Evolutionary conservation across 2,329 filamentous ascomycete genomes (phyloP).

Genomic region (Blastomyces parvus): DNA sequence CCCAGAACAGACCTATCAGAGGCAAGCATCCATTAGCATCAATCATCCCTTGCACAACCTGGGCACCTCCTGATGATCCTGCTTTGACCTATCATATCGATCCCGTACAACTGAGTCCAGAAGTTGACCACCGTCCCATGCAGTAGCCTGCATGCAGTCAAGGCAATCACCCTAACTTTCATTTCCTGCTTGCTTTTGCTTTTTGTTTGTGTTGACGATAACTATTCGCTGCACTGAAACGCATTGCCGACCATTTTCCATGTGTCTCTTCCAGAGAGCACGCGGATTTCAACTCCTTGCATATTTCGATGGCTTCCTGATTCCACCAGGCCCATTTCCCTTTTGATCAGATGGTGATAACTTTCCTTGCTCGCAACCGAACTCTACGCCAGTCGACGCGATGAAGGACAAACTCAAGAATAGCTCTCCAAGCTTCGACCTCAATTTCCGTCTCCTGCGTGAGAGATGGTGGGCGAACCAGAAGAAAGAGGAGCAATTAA

Average conservation of each 20-base stretch:
- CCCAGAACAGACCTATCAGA: neutral
- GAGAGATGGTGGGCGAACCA: neutral
- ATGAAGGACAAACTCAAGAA: neutral
- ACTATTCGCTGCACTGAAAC: neutral
- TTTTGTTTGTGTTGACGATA: neutral
- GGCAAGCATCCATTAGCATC: neutral
- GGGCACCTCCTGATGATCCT: neutral
- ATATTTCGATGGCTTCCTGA: neutral
- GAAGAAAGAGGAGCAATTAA: neutral
- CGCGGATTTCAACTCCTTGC: neutral
- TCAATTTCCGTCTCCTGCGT: neutral
- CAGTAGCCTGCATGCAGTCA: neutral
- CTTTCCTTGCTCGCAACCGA: neutral
- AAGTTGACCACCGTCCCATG: neutral
- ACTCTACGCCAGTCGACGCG: neutral
- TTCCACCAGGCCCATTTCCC: neutral
- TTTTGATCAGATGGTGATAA: neutral
- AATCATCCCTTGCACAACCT: neutral
- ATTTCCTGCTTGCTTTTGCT: neutral
- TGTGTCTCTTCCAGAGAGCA: neutral
- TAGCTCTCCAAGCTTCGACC: neutral
- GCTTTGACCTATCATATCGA: neutral
- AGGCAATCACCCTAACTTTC: neutral
- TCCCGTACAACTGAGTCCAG: neutral
- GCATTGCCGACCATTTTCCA: neutral